Evolutionary conservation across 2,329 filamentous ascomycete genomes (phyloP).

Genomic region (Paraphoma chrysanthemicola): DNA sequence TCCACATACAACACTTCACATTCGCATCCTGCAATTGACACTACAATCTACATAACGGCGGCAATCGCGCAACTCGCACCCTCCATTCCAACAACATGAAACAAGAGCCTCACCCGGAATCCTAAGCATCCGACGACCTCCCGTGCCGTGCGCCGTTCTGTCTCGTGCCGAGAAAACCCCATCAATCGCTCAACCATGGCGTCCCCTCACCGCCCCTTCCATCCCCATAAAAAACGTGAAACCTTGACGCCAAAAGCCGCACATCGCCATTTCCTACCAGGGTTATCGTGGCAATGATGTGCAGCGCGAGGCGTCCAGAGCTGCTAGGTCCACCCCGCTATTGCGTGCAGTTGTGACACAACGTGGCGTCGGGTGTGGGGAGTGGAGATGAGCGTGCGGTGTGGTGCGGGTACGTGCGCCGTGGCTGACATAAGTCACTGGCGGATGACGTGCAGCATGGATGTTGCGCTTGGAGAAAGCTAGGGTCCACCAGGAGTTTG

Average conservation of each 20-base stretch:
- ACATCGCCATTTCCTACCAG: conserved; percentile 1
- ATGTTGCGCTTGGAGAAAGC: conserved; percentile 9
- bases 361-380: conserved; percentile 2
- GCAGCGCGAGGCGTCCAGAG: not conserved
- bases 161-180: not conserved
- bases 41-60: not conserved
- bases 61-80: not conserved
- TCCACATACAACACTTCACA: too few relatives aligned
- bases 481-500: conserved; percentile 1
- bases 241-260: conserved; percentile 3
- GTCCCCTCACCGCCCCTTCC: not conserved
- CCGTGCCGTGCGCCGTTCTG: not conserved
- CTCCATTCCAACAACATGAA: not conserved
- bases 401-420: conserved; percentile 1
- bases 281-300: not conserved
- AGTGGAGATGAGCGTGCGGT: not conserved
- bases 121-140: not conserved
- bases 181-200: not conserved
- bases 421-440: conserved; percentile 1
- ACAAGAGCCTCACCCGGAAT: conserved; percentile 2
- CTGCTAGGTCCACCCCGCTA: conserved; percentile 18
- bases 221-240: not conserved
- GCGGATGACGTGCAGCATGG: conserved; percentile 19
- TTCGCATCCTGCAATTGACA: too few relatives aligned
- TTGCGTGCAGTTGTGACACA: conserved; percentile 25